Evolutionary conservation across 208 protist genomes (phyloP).

Genomic region (Ichthyophonus hoferi): DNA sequence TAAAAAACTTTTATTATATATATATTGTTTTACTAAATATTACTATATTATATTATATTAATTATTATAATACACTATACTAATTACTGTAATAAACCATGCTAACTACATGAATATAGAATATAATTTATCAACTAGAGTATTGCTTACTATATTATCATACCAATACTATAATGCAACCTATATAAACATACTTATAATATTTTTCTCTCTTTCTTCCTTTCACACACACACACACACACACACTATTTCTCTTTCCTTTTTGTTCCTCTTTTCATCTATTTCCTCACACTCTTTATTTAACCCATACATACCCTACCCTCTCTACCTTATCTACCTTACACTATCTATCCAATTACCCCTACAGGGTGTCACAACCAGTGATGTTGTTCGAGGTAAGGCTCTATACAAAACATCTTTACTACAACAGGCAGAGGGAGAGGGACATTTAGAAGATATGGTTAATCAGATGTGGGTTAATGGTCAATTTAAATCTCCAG

Average conservation of each 20-base stretch:
- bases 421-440: neutral
- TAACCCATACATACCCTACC: neutral
- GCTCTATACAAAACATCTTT: neutral
- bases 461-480: neutral
- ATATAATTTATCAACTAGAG: too few species aligned
- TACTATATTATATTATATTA: too few species aligned
- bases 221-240: neutral
- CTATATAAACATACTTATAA: neutral
- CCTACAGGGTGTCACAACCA: neutral
- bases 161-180: too few species aligned
- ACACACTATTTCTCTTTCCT: neutral
- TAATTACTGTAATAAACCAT: too few species aligned
- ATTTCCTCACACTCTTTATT: neutral
- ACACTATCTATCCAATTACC: neutral
- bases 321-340: neutral
- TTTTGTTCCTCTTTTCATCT: neutral
- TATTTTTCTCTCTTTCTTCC: neutral
- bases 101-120: too few species aligned
- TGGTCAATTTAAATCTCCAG: neutral
- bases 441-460: neutral
- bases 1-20: too few species aligned
- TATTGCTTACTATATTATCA: too few species aligned
- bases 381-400: neutral
- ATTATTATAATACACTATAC: too few species aligned
- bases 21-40: too few species aligned